Conservation (phyloP, 1,284 basidiomycete species). For the Pyrrhoderma noxium region DNA sequence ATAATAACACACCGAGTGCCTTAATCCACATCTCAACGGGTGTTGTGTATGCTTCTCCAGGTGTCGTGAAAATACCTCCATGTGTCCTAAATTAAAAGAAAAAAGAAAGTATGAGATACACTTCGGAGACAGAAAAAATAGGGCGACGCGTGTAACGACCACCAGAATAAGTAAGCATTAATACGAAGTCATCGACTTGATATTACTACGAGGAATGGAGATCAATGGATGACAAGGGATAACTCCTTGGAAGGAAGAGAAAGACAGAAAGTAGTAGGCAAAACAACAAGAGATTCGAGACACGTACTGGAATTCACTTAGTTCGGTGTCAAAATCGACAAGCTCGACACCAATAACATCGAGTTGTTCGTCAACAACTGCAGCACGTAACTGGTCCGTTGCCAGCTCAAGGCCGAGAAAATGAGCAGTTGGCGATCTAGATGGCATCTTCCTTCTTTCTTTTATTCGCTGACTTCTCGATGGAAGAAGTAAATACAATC, state of each 20-base stretch:
- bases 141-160: neutral
- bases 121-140: neutral
- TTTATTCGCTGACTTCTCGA: too few species aligned
- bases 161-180: too few species aligned
- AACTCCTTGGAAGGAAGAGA: too few species aligned
- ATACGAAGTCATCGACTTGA: too few species aligned
- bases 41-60: constrained; percentile 75
- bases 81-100: constrained; percentile 49
- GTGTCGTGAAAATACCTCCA: constrained; percentile 76
- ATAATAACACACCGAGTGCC: constrained; percentile 55
- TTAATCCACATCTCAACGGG: constrained; percentile 84
- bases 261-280: constrained; percentile 13
- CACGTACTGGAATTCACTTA: constrained; percentile 73
- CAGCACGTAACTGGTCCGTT: constrained; percentile 70
- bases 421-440: constrained; percentile 21
- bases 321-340: constrained; percentile 73
- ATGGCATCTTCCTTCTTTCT: constrained; percentile 12
- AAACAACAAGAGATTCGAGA: too few species aligned
- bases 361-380: constrained; percentile 71
- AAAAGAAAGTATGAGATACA: constrained; percentile 4
- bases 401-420: constrained; percentile 55
- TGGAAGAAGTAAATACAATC: too few species aligned
- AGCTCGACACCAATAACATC: constrained; percentile 72
- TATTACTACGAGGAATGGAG: too few species aligned
- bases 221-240: too few species aligned